phyloP scores from a whole-genome alignment of 345 rosid genomes.

The Pugionium cornutum region DNA sequence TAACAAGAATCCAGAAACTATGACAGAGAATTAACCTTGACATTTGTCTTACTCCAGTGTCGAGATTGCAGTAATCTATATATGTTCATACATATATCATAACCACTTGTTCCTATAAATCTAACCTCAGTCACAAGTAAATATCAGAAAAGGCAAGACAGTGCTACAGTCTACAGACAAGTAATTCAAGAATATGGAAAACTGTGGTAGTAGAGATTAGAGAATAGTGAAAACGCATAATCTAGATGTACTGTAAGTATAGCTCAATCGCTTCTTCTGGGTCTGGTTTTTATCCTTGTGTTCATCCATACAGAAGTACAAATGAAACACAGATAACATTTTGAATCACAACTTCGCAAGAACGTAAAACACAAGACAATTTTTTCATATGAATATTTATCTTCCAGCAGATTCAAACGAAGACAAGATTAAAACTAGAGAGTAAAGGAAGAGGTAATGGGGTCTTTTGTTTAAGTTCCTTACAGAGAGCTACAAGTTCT shows the following conservation, averaged over 20 bases:
- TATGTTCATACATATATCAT: neutral
- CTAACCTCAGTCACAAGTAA: neutral
- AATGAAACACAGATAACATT: constrained; percentile 6
- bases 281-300: neutral
- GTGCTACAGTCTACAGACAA: neutral
- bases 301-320: neutral
- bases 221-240: neutral
- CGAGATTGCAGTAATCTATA: neutral
- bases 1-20: neutral
- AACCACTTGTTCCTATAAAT: neutral
- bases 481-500: neutral
- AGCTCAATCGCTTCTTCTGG: neutral
- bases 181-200: neutral
- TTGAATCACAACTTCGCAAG: neutral
- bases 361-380: neutral
- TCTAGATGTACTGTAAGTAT: constrained; percentile 14
- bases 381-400: neutral
- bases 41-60: neutral
- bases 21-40: neutral
- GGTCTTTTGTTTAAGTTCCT: neutral
- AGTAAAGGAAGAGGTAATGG: neutral
- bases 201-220: neutral
- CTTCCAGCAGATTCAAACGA: constrained; percentile 1
- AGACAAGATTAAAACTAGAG: neutral
- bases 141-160: neutral